phyloP scores from a whole-genome alignment of 1,139 yeast species.

The Tardiomyces blankii region DNA sequence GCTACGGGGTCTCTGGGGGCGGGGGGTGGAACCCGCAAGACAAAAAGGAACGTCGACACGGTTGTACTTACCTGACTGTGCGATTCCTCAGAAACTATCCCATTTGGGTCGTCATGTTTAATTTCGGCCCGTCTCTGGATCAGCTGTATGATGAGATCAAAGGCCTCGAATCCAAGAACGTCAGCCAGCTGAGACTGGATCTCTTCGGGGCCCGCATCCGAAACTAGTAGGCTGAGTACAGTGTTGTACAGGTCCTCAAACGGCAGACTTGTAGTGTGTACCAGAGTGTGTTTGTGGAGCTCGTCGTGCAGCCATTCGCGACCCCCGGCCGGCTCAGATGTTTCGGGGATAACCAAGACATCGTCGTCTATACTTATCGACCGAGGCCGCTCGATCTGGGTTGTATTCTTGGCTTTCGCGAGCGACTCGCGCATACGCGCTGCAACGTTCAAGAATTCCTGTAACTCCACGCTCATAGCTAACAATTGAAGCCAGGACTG shows the following conservation, averaged over 20 bases:
- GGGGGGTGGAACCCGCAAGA: too few species aligned
- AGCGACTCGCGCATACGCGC: not conserved
- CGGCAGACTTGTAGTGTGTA: constrained; percentile 6
- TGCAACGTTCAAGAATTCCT: not conserved
- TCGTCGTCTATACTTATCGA: not conserved
- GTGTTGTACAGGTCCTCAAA: constrained; percentile 15
- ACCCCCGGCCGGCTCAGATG: not conserved
- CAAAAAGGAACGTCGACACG: too few species aligned
- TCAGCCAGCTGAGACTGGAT: constrained; percentile 63
- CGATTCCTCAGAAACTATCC: constrained; percentile 2
- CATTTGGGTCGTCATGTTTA: constrained; percentile 6
- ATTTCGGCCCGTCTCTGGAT: constrained; percentile 39
- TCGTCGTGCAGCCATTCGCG: constrained; percentile 3
- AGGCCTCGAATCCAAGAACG: constrained; percentile 72
- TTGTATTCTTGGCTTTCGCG: not conserved
- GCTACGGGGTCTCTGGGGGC: too few species aligned
- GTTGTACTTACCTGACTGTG: not conserved
- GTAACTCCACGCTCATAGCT: not conserved
- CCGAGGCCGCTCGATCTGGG: not conserved
- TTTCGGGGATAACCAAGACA: not conserved
- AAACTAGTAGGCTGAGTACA: constrained; percentile 19
- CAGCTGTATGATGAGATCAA: constrained; percentile 63
- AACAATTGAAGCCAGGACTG: too few species aligned
- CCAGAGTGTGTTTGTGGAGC: constrained; percentile 2
- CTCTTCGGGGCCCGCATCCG: constrained; percentile 43